Conservation (phyloP, 2,329 filamentous ascomycete genomes). For the Colletotrichum viniferum region DNA sequence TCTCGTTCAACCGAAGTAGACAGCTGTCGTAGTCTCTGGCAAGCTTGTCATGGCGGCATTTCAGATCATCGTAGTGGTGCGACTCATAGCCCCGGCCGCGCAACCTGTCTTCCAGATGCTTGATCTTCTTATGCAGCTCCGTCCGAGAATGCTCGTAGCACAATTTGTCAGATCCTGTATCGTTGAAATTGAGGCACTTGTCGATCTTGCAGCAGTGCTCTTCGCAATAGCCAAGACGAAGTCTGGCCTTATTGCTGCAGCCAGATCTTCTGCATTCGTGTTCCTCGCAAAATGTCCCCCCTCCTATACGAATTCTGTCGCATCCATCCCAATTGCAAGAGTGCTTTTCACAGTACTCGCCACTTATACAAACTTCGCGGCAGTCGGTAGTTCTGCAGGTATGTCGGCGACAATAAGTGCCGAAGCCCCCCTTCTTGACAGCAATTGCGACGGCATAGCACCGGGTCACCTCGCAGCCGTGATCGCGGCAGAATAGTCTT, state of each 20-base stretch:
- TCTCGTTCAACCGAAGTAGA: background rate
- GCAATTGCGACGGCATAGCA: constrained; percentile 9
- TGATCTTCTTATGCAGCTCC: background rate
- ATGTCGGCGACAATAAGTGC: constrained; percentile 9
- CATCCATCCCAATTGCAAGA: constrained; percentile 6
- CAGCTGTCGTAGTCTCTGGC: constrained; percentile 6
- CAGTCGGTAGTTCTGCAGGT: constrained; percentile 8
- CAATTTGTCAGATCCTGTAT: background rate
- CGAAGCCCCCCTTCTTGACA: background rate
- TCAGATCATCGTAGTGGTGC: constrained; percentile 1
- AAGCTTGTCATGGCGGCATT: constrained; percentile 6
- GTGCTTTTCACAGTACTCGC: background rate
- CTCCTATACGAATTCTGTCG: background rate
- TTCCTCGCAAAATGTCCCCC: background rate
- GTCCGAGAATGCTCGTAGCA: constrained; percentile 14
- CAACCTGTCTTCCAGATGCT: constrained; percentile 5
- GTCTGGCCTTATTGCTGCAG: background rate
- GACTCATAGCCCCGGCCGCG: background rate
- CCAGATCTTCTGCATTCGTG: constrained; percentile 8
- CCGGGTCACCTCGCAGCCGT: background rate
- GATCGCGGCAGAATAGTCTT: constrained; percentile 6
- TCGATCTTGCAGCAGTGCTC: constrained; percentile 19
- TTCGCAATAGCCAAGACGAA: constrained; percentile 4
- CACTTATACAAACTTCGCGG: background rate
- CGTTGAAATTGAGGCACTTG: constrained; percentile 8